Conservation (phyloP, 2,329 filamentous ascomycete genomes). For the Macrophomina phaseolina region DNA sequence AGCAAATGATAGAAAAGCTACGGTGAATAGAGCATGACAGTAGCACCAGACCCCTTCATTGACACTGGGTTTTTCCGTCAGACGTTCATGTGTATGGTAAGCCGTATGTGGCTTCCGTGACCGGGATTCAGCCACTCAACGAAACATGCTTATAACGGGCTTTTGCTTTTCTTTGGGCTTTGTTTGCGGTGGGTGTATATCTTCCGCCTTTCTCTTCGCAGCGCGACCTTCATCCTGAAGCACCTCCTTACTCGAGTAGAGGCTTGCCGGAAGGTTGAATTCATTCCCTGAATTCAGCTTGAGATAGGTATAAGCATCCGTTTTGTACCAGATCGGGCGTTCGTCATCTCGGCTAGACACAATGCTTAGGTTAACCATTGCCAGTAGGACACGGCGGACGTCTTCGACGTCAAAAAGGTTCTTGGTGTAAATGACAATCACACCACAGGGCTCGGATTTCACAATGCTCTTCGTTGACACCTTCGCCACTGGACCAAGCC, state of each 20-base stretch:
- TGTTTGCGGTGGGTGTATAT: not conserved
- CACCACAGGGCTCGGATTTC: constrained; percentile 51
- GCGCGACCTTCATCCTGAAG: not conserved
- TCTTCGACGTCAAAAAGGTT: constrained; percentile 75
- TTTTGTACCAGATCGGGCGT: constrained; percentile 77
- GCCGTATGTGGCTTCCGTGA: not conserved
- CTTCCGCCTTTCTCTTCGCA: constrained; percentile 20
- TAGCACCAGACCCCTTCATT: too few relatives aligned
- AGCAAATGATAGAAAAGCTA: too few relatives aligned
- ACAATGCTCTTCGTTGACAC: constrained; percentile 61
- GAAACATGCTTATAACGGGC: constrained; percentile 5
- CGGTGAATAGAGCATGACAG: too few relatives aligned
- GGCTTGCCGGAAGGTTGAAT: constrained; percentile 50
- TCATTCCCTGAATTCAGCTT: constrained; percentile 47
- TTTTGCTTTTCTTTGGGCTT: constrained; percentile 11
- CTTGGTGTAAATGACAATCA: constrained; percentile 80
- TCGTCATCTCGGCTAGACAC: constrained; percentile 45
- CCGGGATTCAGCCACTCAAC: not conserved
- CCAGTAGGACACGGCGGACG: constrained; percentile 69
- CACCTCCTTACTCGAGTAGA: constrained; percentile 50
- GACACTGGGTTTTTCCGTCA: too few relatives aligned
- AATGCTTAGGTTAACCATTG: constrained; percentile 67
- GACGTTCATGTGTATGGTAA: too few relatives aligned
- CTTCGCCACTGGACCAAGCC: constrained; percentile 76
- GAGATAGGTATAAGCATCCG: constrained; percentile 61